Percentiles rank a stretch among this genome's conserved stretches.
These are phyloP conservation scores for Boletus subparvulus DNA, from an alignment of 768 basidiomycete species.

Conservation along the genomic window DNA sequence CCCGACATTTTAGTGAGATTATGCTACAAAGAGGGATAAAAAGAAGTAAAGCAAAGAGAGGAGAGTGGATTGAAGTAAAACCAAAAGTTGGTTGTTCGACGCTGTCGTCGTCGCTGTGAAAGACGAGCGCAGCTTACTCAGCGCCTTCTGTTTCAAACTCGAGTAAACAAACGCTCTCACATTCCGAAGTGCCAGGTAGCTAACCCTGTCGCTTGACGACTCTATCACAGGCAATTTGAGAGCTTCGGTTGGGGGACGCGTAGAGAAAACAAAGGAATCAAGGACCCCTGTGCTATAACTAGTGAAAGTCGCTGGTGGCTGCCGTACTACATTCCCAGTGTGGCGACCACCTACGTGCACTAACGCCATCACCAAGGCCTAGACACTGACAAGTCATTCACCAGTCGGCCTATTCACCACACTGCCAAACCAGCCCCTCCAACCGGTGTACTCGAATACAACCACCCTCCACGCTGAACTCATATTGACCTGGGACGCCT, in stretches of 20 bases:
- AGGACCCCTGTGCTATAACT: too few relatives aligned
- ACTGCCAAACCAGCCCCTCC: background rate
- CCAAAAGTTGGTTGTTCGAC: slow-evolving; percentile 1
- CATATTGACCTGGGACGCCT: background rate
- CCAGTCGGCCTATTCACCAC: background rate
- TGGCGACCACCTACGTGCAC: too few relatives aligned
- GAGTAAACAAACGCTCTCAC: slow-evolving; percentile 11
- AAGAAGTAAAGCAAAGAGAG: background rate
- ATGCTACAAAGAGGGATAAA: slow-evolving; percentile 4
- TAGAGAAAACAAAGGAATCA: too few relatives aligned
- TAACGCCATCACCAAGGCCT: too few relatives aligned
- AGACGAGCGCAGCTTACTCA: slow-evolving; percentile 11
- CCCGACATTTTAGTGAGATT: slow-evolving; percentile 35
- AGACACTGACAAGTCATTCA: background rate
- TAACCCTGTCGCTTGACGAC: too few relatives aligned
- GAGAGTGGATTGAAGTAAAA: too few relatives aligned
- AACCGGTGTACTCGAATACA: background rate
- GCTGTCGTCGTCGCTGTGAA: slow-evolving; percentile 12
- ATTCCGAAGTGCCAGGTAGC: too few relatives aligned
- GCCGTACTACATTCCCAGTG: too few relatives aligned
- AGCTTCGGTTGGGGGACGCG: too few relatives aligned
- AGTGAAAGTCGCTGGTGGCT: too few relatives aligned
- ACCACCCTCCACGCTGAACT: background rate
- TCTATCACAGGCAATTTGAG: too few relatives aligned
- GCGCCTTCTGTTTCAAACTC: slow-evolving; percentile 20